phyloP scores from a whole-genome alignment of 1,139 yeast species.

The Saccharomyces hybrid region DNA sequence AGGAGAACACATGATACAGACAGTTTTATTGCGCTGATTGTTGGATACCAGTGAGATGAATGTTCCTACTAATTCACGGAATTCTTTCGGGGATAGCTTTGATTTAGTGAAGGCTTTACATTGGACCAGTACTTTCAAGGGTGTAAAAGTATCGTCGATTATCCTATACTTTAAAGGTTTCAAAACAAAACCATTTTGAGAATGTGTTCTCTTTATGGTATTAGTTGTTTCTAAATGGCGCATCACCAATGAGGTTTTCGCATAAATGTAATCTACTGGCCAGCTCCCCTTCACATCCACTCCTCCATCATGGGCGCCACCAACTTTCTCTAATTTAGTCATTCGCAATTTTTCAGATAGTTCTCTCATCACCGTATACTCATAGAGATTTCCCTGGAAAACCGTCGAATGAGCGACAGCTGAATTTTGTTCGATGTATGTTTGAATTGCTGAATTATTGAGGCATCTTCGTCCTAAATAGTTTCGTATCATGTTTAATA shows the following conservation, averaged over 20 bases:
- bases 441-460: slow-evolving; percentile 12
- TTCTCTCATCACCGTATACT: slow-evolving; percentile 45
- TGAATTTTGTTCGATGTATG: slow-evolving; percentile 17
- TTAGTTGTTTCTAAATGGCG: not conserved
- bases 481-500: not conserved
- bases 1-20: slow-evolving; percentile 50
- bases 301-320: slow-evolving; percentile 71
- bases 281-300: slow-evolving; percentile 59
- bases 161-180: slow-evolving; percentile 17
- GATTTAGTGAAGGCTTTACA: slow-evolving; percentile 45
- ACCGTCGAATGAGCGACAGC: slow-evolving; percentile 37
- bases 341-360: slow-evolving; percentile 39
- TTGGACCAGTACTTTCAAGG: slow-evolving; percentile 41
- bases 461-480: slow-evolving; percentile 4
- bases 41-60: slow-evolving; percentile 37
- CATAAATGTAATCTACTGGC: slow-evolving; percentile 35
- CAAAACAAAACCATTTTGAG: slow-evolving; percentile 30
- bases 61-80: slow-evolving; percentile 55
- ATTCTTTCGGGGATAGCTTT: slow-evolving; percentile 43
- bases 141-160: slow-evolving; percentile 9
- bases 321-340: slow-evolving; percentile 37
- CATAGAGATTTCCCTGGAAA: slow-evolving; percentile 66
- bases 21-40: slow-evolving; percentile 26
- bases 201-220: slow-evolving; percentile 16
- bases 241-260: not conserved